Evolutionary conservation across 2,329 filamentous ascomycete species (phyloP).

Genomic region (Zasmidium cellare): DNA sequence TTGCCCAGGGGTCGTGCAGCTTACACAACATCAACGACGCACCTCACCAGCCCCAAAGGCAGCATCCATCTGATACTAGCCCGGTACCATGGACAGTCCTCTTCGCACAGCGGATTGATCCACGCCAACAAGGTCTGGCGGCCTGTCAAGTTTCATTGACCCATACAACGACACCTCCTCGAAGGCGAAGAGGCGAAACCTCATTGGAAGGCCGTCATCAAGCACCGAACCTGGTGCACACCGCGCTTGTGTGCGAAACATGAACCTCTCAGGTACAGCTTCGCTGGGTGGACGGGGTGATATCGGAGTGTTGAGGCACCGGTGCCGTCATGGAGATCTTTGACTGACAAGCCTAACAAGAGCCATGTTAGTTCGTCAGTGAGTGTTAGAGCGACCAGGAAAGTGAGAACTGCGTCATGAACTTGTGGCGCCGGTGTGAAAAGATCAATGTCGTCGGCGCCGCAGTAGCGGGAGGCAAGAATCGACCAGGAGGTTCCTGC

Average conservation of each 20-base stretch:
- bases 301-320: neutral
- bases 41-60: neutral
- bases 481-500: too few relatives aligned
- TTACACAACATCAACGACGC: constrained; percentile 1
- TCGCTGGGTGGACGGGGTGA: neutral
- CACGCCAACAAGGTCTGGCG: neutral
- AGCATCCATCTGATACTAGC: neutral
- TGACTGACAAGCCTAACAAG: too few relatives aligned
- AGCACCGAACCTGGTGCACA: neutral
- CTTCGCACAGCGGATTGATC: neutral
- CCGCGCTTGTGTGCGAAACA: neutral
- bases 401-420: neutral
- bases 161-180: neutral
- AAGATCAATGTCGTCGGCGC: neutral
- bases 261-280: neutral
- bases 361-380: too few relatives aligned
- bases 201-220: neutral
- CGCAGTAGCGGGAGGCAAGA: neutral
- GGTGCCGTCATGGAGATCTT: neutral
- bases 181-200: neutral
- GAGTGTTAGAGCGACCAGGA: too few relatives aligned
- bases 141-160: neutral
- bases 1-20: neutral
- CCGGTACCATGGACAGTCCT: neutral
- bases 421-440: neutral